Base-by-base conservation (phyloP, 352 stramenopile species). In the Nannochloropsis limnetica region DNA sequence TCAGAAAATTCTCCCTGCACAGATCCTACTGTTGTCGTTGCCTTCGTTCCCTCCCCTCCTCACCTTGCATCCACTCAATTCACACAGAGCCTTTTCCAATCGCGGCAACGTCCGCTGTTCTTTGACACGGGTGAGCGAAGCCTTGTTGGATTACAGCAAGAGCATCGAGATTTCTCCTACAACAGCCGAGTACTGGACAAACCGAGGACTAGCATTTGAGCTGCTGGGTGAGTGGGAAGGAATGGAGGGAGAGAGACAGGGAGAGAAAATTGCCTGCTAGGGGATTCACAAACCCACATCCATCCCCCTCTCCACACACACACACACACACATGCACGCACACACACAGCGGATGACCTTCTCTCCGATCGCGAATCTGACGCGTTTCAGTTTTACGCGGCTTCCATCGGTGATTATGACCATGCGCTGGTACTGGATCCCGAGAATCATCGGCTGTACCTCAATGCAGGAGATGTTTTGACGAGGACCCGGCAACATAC, bases 361-460 rank as follows among this genome's bases (percentile, higher is more conserved):
- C 61, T 74, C 25, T 8, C 61, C 2, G 25, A 25, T 31, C 61
- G 61, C 3, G 61, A 74, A 22, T 31, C n/a, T 8, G 61, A 74
- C 61, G 61, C 61, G 3, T 74, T 74, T 15, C 61, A 74, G 8
- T 85, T 85, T 49, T 85, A 85, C 61, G 80, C 84, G 83, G 81
- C 68, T 14, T 80, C 83, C 68, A 69, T 85, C 17, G 79, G 80
- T 15, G 83, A 85, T 80, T 85, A 85, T 44, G 83, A 85, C 32
- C 83, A 85, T 23, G 83, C 83, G 14, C 80, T 85, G 14, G 83
- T 85, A 4, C 43, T 85, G n/a, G 83, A 85, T 68, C 83, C 83
- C 22, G 80, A 85, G 80, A 74, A 74, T 20, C 61, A 74, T 20
- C 61, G 61, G 15, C 61, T 74, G 9, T 74, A 74, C 61, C 61